Evolutionary conservation across 2,329 filamentous ascomycete genomes (phyloP), one percentile per base, ranked within the genome.

Genomic region (Colletotrichum lini): DNA sequence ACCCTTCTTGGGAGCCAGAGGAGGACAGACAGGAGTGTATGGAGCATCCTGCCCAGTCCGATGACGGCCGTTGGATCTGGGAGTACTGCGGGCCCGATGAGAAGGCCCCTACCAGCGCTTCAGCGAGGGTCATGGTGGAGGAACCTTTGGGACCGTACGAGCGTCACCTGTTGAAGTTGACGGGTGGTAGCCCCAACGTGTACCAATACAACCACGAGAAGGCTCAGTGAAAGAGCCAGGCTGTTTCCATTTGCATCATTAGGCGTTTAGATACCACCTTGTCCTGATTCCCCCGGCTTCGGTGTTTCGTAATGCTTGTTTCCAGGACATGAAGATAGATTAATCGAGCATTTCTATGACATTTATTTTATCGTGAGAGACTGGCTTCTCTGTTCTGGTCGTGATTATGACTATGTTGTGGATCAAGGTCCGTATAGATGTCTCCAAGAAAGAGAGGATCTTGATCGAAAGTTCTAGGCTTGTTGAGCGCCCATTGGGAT

Each of bases 111-210:
- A 75, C 75, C 7, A 76, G 82, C 23, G 83, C 84, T 54, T 78
- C 74, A 54, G 77, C 82, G 72, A 79, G 79, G 30, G 79, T 83
- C 38, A 80, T 90, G 81, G 80, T 86, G 5, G 88, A 90, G 74
- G 88, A 89, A 75, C 84, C 81, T 5, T 74, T 90, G 4, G 87
- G 87, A 0, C 86, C 85, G 1, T 89, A 85, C 76, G 87, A 90
- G 77, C 78, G 83, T 57, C 84, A 85, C 70, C 72, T 89, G 18
- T 75, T 89, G 16, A 77, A 82, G 52, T 67, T 88, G 73, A 80
- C 84, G 21, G 82, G 81, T 0, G 85, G 86, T 0, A 77, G 75
- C 16, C 82, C 84, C 4, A 84, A 85, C 54, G 82, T 87, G 4
- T 83, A 73, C 21, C 30, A 44, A 26, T 30, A 54, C 23, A 53